Evolutionary conservation across 2,329 filamentous ascomycete species (phyloP).

Genomic region (Trematosphaeria pertusa): DNA sequence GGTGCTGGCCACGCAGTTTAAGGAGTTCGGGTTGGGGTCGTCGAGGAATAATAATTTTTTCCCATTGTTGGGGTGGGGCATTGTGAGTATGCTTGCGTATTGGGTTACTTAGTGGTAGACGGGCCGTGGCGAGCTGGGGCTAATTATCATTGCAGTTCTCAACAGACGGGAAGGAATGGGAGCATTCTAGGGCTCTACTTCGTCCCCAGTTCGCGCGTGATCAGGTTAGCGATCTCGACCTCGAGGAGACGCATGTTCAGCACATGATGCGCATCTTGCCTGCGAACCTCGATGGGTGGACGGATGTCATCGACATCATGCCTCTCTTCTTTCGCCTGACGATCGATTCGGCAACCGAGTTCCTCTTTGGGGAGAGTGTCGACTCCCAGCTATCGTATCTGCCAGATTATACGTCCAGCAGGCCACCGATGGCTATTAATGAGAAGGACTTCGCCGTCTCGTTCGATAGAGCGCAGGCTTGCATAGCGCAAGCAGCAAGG

Average conservation of each 20-base stretch:
- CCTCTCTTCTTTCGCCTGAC: slow-evolving; percentile 50
- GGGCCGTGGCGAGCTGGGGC: too few species aligned
- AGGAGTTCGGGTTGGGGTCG: slow-evolving; percentile 52
- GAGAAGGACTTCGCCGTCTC: slow-evolving; percentile 30
- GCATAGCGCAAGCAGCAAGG: slow-evolving; percentile 21
- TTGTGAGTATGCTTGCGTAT: slow-evolving; percentile 27
- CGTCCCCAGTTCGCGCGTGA: slow-evolving; percentile 45
- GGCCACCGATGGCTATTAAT: slow-evolving; percentile 15
- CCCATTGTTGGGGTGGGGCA: slow-evolving; percentile 50
- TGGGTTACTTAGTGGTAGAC: too few species aligned
- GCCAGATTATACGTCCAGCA: slow-evolving; percentile 24
- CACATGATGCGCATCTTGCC: slow-evolving; percentile 41
- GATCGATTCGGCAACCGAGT: slow-evolving; percentile 46
- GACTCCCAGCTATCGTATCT: slow-evolving; percentile 33
- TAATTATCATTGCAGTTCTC: slow-evolving; percentile 28
- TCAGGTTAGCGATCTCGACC: slow-evolving; percentile 42
- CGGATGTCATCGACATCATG: slow-evolving; percentile 42
- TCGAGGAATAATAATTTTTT: slow-evolving; percentile 46
- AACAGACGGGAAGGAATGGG: slow-evolving; percentile 39
- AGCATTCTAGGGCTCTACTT: slow-evolving; percentile 40
- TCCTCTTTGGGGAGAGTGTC: slow-evolving; percentile 47
- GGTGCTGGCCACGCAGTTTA: slow-evolving; percentile 53
- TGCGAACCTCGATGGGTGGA: slow-evolving; percentile 30
- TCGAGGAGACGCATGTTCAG: slow-evolving; percentile 39
- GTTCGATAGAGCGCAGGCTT: slow-evolving; percentile 31